Evolutionary conservation across 2,329 filamentous ascomycete genomes (phyloP), one percentile per base, ranked within the genome.

Genomic region (Aspergillus pseudonomiae): DNA sequence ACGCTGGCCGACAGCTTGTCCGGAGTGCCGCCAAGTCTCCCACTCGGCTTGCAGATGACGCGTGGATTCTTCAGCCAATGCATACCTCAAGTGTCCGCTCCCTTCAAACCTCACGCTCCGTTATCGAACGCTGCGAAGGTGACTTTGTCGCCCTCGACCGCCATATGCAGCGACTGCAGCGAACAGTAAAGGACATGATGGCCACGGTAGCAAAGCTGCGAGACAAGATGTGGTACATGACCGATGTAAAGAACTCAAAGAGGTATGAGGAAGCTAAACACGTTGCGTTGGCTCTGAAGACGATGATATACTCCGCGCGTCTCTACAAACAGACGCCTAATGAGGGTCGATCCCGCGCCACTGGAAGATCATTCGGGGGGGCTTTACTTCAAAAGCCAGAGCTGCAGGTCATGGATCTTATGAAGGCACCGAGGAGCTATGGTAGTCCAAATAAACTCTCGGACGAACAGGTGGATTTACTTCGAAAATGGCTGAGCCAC

Each of bases 151-250:
- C 91, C 87, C 84, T 96, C 24, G 93, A 93, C 73, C 91, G 93
- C 69, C 92, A 90, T 28, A 89, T 94, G 71, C 91, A 93, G 71
- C 87, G 91, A 3, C 89, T 93, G 55, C 92, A 94, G 70, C 85
- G 84, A 3, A 85, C 88, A 14, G 89, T 94, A 41, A 90, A 93
- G 46, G 84, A 87, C 6, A 91, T 93, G 86, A 91, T 92, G 84
- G 84, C 84, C 63, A 87, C 88, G 6, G 84, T 95, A 43, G 87
- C 89, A 62, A 89, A 90, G 26, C 84, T 97, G 45, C 88, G 95
- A 48, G 92, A 97, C 76, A 98, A 98, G 83, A 97, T 98, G 92
- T 99, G 95, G 95, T 99, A 96, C 75, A 91, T 95, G 64, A 94
- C 92, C 1, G 93, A 97, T 76, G 94, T 98, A 32, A 90, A 92